Base-by-base conservation (phyloP, 495 filamentous ascomycete genomes). In the Penicillium soppii region DNA sequence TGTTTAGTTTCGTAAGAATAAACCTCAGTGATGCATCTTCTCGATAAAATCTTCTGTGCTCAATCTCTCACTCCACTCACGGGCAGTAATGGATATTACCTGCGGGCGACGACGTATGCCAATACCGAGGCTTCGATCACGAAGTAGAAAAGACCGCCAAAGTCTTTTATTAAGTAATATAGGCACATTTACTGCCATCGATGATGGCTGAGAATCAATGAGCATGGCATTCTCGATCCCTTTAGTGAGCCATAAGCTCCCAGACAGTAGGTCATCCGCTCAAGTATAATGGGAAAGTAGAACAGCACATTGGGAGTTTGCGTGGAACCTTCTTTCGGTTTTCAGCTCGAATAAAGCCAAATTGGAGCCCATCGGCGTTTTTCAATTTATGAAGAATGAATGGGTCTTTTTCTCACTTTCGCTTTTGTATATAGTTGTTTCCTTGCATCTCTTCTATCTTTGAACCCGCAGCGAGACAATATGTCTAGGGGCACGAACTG, bases 81-180 rank as follows among this genome's bases (percentile, higher is more conserved):
- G 32, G 32, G 74, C 67, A 49, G 70, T 67, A 3, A 67, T 54
- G 5, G 73, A 64, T 2, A 71, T 72, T 23, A 80, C 65, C 47
- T 78, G 76, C 7, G 77, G 63, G 26, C 68, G 69, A 15, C 76
- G 69, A 36, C 75, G 74, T 12, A 79, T 63, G 8, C 75, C 74
- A 23, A 80, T 70, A 26, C 67, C 68, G 8, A 80, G 42, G 27
- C 74, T 75, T 29, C 76, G 71, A 60, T 80, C 77, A 25, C 77
- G 75, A 2, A 80, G 65, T 22, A 79, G 54, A 35, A 75, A 75
- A 15, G 73, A 74, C 76, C 77, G 78, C 74, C 74, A 78, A 17
- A 79, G 50, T 5, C 76, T 65, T 51, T 77, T 78, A 40, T 67
- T 71, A 15, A 69, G 45, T 0, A 59, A 57, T 0, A 57, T 38